A percentile compares a stretch with the other conserved stretches of the same genome.
Evolutionary conservation across 768 basidiomycete species (phyloP).

Genomic region (Astraeus odoratus): DNA sequence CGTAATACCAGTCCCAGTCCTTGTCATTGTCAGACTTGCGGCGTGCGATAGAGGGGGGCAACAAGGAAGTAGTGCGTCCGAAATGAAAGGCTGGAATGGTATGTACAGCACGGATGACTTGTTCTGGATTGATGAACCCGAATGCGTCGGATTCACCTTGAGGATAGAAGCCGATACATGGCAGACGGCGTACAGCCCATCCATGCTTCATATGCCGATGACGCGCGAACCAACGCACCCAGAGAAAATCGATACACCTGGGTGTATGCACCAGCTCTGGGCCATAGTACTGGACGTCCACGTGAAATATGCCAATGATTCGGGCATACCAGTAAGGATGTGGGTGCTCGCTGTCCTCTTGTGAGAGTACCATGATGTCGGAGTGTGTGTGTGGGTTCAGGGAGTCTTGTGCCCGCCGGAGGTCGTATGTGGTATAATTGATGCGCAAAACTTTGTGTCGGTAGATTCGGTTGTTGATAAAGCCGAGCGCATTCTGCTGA

Average conservation of each 20-base stretch:
- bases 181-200: constrained; percentile 23
- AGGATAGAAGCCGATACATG: constrained; percentile 18
- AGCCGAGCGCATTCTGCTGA: constrained; percentile 13
- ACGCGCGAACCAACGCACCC: constrained; percentile 20
- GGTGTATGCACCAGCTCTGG: not conserved
- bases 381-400: constrained; percentile 32
- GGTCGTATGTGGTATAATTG: constrained; percentile 27
- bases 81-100: constrained; percentile 36
- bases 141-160: constrained; percentile 27
- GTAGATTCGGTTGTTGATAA: constrained; percentile 21
- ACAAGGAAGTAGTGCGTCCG: constrained; percentile 13
- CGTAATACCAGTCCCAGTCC: constrained; percentile 29
- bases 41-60: constrained; percentile 5
- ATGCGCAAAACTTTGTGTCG: constrained; percentile 18
- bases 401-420: constrained; percentile 28
- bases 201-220: constrained; percentile 19
- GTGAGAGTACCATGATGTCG: constrained; percentile 32
- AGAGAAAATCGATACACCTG: constrained; percentile 21
- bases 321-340: constrained; percentile 35
- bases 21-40: constrained; percentile 9
- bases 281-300: not conserved
- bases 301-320: constrained; percentile 14
- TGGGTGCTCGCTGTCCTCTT: constrained; percentile 14
- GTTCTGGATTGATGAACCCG: constrained; percentile 39
- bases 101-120: constrained; percentile 34